Evolutionary conservation across 768 basidiomycete genomes (phyloP).

Genomic region (Russula foetens): DNA sequence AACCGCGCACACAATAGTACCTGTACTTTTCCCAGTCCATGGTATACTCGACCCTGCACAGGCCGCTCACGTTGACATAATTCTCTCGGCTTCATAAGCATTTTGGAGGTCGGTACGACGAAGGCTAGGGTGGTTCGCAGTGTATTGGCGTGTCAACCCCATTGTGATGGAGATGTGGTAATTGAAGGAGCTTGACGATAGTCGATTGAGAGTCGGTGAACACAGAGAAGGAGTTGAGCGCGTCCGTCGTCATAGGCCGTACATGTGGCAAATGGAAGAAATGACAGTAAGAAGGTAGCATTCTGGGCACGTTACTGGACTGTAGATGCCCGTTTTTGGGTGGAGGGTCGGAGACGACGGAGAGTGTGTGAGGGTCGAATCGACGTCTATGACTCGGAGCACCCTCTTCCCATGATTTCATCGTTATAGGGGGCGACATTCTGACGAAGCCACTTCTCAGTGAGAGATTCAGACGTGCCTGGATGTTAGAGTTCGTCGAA

Average conservation of each 20-base stretch:
- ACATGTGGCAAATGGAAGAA: constrained; percentile 10
- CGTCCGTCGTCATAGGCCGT: constrained; percentile 91
- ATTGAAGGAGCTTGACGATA: constrained; percentile 70
- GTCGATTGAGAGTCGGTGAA: constrained; percentile 82
- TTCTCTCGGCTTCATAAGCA: constrained; percentile 75
- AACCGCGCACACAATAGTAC: too few relatives aligned
- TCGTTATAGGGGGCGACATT: constrained; percentile 49
- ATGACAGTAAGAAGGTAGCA: constrained; percentile 9
- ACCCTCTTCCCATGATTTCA: constrained; percentile 47
- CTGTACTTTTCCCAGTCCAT: constrained; percentile 68
- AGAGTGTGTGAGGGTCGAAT: constrained; percentile 45
- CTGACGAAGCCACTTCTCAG: constrained; percentile 56
- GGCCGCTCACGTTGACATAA: constrained; percentile 77
- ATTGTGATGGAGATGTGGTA: constrained; percentile 89
- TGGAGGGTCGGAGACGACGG: constrained; percentile 52
- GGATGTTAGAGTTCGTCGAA: too few relatives aligned
- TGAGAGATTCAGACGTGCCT: constrained; percentile 28
- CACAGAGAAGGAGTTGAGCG: constrained; percentile 87
- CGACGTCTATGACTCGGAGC: constrained; percentile 52
- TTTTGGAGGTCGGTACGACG: constrained; percentile 88
- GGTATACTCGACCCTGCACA: constrained; percentile 60
- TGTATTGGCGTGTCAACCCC: constrained; percentile 84
- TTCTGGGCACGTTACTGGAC: constrained; percentile 27
- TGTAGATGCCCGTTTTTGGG: constrained; percentile 79
- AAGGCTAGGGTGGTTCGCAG: constrained; percentile 77